Evolutionary conservation across 768 basidiomycete genomes (phyloP).

Genomic region (Phanerochaete sordida): DNA sequence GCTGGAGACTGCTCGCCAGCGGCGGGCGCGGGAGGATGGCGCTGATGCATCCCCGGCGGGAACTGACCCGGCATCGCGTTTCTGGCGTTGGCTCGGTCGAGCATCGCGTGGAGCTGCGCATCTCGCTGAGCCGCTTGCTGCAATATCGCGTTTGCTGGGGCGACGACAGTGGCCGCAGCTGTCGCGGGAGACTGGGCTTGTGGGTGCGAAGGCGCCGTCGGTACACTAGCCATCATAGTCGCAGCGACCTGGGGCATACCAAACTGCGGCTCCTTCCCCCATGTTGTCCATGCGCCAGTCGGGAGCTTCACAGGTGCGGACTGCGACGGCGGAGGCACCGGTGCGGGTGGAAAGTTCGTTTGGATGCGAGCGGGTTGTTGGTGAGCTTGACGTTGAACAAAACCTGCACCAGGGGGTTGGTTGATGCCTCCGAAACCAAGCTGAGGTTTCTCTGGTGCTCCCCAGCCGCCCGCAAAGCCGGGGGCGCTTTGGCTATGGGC

Average conservation of each 20-base stretch:
- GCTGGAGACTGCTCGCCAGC: not conserved
- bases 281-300: slow-evolving; percentile 8
- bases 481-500: not conserved
- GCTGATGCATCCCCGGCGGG: not conserved
- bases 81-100: not conserved
- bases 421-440: not conserved
- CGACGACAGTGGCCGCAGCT: not conserved
- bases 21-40: not conserved
- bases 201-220: not conserved
- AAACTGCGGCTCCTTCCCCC: not conserved
- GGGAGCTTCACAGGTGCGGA: not conserved
- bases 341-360: not conserved
- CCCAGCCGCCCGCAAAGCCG: not conserved
- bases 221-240: slow-evolving; percentile 1
- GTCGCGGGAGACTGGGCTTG: not conserved
- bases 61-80: not conserved
- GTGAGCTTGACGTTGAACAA: not conserved
- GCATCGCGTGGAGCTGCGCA: not conserved
- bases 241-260: slow-evolving; percentile 7
- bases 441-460: not conserved
- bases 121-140: not conserved
- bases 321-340: not conserved
- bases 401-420: not conserved
- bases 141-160: not conserved
- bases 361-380: not conserved